Conservation (phyloP, 2,329 filamentous ascomycete genomes). For the Arthroderma sp. region DNA sequence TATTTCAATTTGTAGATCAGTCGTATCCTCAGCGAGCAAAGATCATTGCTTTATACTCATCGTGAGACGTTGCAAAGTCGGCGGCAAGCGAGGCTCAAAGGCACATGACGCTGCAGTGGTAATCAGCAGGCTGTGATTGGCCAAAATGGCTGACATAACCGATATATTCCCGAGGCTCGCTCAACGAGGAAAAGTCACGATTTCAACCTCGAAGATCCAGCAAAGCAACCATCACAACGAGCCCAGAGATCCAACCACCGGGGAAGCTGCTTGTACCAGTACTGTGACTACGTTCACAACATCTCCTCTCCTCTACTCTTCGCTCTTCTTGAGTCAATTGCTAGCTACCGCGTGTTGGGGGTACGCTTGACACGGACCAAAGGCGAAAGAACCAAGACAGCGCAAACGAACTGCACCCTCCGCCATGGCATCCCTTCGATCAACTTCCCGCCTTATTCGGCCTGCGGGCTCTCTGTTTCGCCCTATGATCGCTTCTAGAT, state of each 20-base stretch:
- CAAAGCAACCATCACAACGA: neutral
- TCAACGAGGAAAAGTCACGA: conserved; percentile 4
- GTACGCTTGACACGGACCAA: too few species aligned
- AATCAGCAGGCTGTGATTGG: conserved; percentile 11
- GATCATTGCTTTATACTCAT: too few species aligned
- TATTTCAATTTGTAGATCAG: too few species aligned
- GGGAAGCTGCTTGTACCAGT: neutral
- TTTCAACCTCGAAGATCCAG: conserved; percentile 1
- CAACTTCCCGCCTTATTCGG: conserved; percentile 33
- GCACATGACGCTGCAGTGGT: conserved; percentile 2
- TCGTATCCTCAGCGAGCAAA: too few species aligned
- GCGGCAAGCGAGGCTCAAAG: too few species aligned
- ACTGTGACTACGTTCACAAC: neutral
- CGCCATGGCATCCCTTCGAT: conserved; percentile 37
- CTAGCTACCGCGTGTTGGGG: neutral
- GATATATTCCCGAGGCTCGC: conserved; percentile 8
- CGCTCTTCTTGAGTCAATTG: neutral
- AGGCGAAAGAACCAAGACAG: too few species aligned
- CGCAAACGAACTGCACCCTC: conserved; percentile 3
- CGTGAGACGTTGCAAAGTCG: too few species aligned
- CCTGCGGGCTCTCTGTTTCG: conserved; percentile 31
- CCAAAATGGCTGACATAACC: conserved; percentile 11
- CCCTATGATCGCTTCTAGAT: conserved; percentile 25
- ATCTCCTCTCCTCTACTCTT: neutral
- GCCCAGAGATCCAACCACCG: neutral